Base-by-base conservation (phyloP, 352 stramenopile species). In the Globisporangium spiculum region DNA sequence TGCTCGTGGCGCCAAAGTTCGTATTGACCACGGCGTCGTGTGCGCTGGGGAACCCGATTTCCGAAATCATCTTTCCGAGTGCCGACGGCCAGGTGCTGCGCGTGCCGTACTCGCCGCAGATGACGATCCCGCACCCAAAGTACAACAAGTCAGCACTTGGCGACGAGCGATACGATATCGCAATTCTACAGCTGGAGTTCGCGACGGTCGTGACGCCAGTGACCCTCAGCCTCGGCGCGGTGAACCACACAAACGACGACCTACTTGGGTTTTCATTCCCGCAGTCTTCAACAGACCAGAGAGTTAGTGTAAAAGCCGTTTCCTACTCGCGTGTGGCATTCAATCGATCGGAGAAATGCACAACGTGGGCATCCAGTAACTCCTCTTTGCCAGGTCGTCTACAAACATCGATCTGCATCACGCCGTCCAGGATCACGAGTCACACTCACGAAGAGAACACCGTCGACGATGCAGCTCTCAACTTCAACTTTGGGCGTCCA, bases 1-100 rank as follows among this genome's bases (percentile, higher is more conserved):
- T 74, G n/a, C 67, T 81, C 18, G 74, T 81, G 26, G 72, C 75
- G 0, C 58, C 75, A 22, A 69, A 81, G 52, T 74, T 61, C 24
- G 67, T 81, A 30, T 66, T 81, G 60, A 79, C 75, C 8, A 77
- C 75, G 1, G 75, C 75, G 14, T 76, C 73, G 22, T 78, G 73
- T 22, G 53, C 73, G 2, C 32, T 60, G 22, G 22, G 36, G 14
- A 44, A 65, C 16, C 24, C 52, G 2, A 52, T 63, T 9, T 27
- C 41, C 2, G 27, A 55, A 3, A 60, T 73, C 8, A 52, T 30
- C 14, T 67, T 67, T 10, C 6, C 22, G 5, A 27, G 36, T 16
- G 61, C 67, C 1, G 18, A 57, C 22, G 68, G 71, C 24, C 53
- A 10, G 5, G 32, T 20, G 20, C 30, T 73, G n/a, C 20, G 50